These are phyloP conservation scores for Aspergillus ochraceus DNA, from an alignment of 2,329 filamentous ascomycete genomes.

Conservation along the genomic window DNA sequence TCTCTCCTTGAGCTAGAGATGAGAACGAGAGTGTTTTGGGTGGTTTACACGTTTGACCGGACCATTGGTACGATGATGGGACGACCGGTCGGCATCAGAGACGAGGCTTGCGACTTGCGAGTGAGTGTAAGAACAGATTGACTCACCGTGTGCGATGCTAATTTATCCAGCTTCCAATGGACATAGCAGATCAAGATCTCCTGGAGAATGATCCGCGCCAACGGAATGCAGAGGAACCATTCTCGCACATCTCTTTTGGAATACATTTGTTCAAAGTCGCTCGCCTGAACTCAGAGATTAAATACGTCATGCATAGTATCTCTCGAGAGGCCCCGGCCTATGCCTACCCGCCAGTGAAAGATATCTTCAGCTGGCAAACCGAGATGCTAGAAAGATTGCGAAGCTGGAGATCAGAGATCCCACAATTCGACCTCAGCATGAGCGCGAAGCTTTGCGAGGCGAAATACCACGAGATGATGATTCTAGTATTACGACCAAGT, in stretches of 20 bases:
- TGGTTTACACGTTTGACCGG: slow-evolving; percentile 54
- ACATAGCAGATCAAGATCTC: slow-evolving; percentile 11
- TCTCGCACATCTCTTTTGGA: slow-evolving; percentile 42
- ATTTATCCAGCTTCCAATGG: slow-evolving; percentile 21
- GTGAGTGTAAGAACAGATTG: slow-evolving; percentile 30
- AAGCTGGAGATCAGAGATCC: slow-evolving; percentile 43
- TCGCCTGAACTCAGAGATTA: slow-evolving; percentile 57
- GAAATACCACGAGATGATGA: slow-evolving; percentile 51
- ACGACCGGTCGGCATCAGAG: slow-evolving; percentile 54
- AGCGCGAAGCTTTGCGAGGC: slow-evolving; percentile 41
- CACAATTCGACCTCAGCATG: slow-evolving; percentile 21
- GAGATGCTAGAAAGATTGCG: slow-evolving; percentile 44
- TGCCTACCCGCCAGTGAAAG: slow-evolving; percentile 49
- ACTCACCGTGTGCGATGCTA: neutral
- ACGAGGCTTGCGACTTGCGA: slow-evolving; percentile 56
- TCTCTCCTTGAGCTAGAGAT: slow-evolving; percentile 54
- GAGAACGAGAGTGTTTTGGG: slow-evolving; percentile 58
- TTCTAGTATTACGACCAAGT: slow-evolving; percentile 53
- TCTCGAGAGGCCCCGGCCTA: slow-evolving; percentile 50
- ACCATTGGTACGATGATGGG: slow-evolving; percentile 58
- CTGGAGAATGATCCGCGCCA: neutral
- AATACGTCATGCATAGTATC: slow-evolving; percentile 57
- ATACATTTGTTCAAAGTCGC: slow-evolving; percentile 49
- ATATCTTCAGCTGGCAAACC: slow-evolving; percentile 50
- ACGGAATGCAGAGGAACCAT: slow-evolving; percentile 14